Conservation (phyloP, 1,284 basidiomycete genomes). For the Sporisorium scitamineum region DNA sequence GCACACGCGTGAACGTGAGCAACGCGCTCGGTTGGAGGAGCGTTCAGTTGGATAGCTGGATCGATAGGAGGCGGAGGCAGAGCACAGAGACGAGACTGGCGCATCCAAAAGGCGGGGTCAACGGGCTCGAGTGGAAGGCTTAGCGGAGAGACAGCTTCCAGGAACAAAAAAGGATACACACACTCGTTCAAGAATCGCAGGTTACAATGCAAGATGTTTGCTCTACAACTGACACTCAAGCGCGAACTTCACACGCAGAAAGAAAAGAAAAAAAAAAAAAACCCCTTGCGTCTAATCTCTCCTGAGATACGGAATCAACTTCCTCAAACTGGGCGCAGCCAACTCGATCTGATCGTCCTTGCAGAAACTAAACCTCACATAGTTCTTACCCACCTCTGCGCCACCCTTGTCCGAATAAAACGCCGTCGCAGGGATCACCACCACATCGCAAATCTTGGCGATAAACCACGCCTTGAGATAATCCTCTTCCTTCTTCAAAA, state of each 20-base stretch:
- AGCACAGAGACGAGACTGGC: conserved; percentile 2
- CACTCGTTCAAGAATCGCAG: background rate
- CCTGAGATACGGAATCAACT: conserved; percentile 41
- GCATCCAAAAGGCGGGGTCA: conserved; percentile 15
- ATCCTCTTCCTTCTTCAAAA: conserved; percentile 85
- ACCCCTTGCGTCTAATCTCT: background rate
- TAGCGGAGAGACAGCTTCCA: background rate
- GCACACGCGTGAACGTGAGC: conserved; percentile 28
- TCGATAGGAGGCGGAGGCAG: conserved; percentile 21
- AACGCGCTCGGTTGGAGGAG: conserved; percentile 50
- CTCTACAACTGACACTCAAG: background rate
- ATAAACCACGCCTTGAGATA: conserved; percentile 77
- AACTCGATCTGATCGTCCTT: conserved; percentile 63
- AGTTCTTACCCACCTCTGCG: conserved; percentile 50
- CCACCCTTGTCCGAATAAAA: conserved; percentile 60
- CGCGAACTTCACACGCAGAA: no score
- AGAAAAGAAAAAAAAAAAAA: no score
- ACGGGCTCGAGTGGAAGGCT: conserved; percentile 11
- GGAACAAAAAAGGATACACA: background rate
- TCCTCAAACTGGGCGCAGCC: conserved; percentile 55
- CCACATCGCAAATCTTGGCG: conserved; percentile 66
- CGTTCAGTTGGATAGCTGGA: conserved; percentile 44
- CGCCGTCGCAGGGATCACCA: conserved; percentile 65
- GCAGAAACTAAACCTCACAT: conserved; percentile 65
- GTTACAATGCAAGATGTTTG: background rate